phyloP scores from a whole-genome alignment of 2,329 filamentous ascomycete genomes.

The Colletotrichum lentis region DNA sequence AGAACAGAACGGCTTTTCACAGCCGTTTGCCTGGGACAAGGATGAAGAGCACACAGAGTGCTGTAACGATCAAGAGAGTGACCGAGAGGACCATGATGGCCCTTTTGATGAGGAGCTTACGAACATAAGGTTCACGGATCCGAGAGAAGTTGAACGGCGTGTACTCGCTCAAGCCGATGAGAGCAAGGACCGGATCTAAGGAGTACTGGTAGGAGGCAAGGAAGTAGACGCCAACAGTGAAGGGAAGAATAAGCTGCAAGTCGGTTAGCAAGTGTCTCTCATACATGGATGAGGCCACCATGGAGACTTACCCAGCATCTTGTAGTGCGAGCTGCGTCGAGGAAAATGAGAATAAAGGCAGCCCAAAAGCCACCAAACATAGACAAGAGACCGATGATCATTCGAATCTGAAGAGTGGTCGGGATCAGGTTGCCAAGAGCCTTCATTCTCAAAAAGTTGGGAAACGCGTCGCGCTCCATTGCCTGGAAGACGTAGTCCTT shows the following conservation, averaged over 20 bases:
- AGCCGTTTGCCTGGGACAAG: slow-evolving; percentile 90
- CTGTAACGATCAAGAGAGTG: slow-evolving; percentile 78
- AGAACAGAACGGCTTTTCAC: slow-evolving; percentile 49
- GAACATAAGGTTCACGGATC: slow-evolving; percentile 90
- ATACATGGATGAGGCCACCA: neutral
- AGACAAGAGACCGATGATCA: slow-evolving; percentile 83
- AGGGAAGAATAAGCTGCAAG: slow-evolving; percentile 76
- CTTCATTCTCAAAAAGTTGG: slow-evolving; percentile 93
- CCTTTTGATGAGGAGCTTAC: slow-evolving; percentile 83
- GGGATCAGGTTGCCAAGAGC: slow-evolving; percentile 95
- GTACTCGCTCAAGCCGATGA: slow-evolving; percentile 93
- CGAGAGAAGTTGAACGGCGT: slow-evolving; percentile 91
- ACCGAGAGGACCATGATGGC: slow-evolving; percentile 81
- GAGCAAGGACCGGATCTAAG: slow-evolving; percentile 87
- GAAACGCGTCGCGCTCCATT: slow-evolving; percentile 99
- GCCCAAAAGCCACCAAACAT: slow-evolving; percentile 96
- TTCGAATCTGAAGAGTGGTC: slow-evolving; percentile 82
- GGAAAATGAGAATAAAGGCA: slow-evolving; percentile 90
- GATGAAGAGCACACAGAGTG: slow-evolving; percentile 89
- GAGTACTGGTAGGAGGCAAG: slow-evolving; percentile 94
- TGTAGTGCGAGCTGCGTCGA: slow-evolving; percentile 76
- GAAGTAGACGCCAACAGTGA: slow-evolving; percentile 88
- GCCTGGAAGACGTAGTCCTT: slow-evolving; percentile 99
- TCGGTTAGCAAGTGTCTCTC: slow-evolving; percentile 29
- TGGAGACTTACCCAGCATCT: slow-evolving; percentile 79